These are phyloP conservation scores for Noccaea bulbosa DNA, from an alignment of 345 rosid genomes.

Conservation along the genomic window DNA sequence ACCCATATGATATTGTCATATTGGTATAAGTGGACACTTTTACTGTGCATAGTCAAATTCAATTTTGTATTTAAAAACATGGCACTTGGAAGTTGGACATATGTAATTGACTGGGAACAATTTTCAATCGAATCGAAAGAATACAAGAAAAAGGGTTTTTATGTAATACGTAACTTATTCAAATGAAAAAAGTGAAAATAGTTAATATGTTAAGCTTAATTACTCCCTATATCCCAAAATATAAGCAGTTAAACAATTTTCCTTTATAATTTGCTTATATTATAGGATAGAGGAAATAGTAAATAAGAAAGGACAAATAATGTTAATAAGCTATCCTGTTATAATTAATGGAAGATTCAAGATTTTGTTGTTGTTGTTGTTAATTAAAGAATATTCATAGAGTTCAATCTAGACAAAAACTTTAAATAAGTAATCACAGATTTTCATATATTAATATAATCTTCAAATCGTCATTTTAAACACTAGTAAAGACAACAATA, in stretches of 20 bases:
- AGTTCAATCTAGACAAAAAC: slow-evolving; percentile 4
- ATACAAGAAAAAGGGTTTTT: too few relatives aligned
- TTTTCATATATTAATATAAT: not conserved
- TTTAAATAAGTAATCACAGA: not conserved
- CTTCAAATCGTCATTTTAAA: not conserved
- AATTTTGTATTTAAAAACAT: not conserved
- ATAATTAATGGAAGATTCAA: slow-evolving; percentile 14
- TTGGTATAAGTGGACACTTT: slow-evolving; percentile 14
- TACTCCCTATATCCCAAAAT: too few relatives aligned
- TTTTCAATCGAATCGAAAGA: too few relatives aligned
- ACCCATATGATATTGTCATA: slow-evolving; percentile 16
- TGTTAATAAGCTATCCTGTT: not conserved
- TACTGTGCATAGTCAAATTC: slow-evolving; percentile 34
- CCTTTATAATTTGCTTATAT: too few relatives aligned
- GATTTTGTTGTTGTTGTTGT: too few relatives aligned
- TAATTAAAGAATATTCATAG: not conserved
- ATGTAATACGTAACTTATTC: too few relatives aligned
- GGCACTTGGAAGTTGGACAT: slow-evolving; percentile 17
- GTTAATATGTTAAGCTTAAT: too few relatives aligned
- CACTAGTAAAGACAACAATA: not conserved
- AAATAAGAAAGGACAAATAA: too few relatives aligned
- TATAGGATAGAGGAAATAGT: too few relatives aligned
- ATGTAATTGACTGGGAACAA: not conserved
- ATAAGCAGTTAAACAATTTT: too few relatives aligned
- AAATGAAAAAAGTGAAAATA: too few relatives aligned